Percentiles rank a stretch among this genome's conserved stretches.
These are phyloP conservation scores for Bombardia bombarda DNA, from an alignment of 495 filamentous ascomycete genomes.

Conservation along the genomic window DNA sequence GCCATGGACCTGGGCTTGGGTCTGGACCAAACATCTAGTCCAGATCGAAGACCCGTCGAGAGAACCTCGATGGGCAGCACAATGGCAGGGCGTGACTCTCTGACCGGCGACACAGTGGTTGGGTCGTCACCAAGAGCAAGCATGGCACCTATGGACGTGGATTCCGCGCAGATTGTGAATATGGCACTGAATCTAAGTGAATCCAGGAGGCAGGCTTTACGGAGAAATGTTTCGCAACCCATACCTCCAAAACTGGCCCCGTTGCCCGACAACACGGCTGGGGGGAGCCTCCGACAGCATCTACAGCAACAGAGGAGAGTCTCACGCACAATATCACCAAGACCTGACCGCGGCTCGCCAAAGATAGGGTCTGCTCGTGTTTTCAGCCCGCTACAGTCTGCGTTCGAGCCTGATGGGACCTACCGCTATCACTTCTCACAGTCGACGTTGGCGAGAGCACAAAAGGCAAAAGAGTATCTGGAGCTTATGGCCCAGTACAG, in stretches of 20 bases:
- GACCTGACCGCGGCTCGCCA: slow-evolving; percentile 35
- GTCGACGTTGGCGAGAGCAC: slow-evolving; percentile 68
- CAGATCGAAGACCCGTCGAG: neutral
- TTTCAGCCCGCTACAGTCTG: slow-evolving; percentile 34
- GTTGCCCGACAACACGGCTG: slow-evolving; percentile 32
- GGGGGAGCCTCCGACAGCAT: slow-evolving; percentile 55
- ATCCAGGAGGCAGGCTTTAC: slow-evolving; percentile 57
- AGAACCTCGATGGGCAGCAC: slow-evolving; percentile 7
- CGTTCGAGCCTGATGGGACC: slow-evolving; percentile 29
- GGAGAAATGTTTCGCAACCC: slow-evolving; percentile 44
- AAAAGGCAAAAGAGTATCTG: slow-evolving; percentile 69
- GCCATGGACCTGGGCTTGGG: neutral
- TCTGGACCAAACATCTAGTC: neutral
- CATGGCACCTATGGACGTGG: slow-evolving; percentile 46
- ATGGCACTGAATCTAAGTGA: slow-evolving; percentile 85
- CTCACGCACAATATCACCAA: slow-evolving; percentile 53
- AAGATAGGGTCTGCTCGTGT: slow-evolving; percentile 25
- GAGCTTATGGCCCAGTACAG: slow-evolving; percentile 76
- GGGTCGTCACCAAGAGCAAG: slow-evolving; percentile 12
- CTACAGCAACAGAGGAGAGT: slow-evolving; percentile 54
- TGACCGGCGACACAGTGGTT: slow-evolving; percentile 13
- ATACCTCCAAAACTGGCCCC: slow-evolving; percentile 39
- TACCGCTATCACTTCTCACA: slow-evolving; percentile 61
- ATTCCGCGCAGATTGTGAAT: slow-evolving; percentile 81
- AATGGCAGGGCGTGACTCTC: slow-evolving; percentile 10